Conservation (phyloP, 179 eudicot species). For the Monotropa hypopitys region DNA sequence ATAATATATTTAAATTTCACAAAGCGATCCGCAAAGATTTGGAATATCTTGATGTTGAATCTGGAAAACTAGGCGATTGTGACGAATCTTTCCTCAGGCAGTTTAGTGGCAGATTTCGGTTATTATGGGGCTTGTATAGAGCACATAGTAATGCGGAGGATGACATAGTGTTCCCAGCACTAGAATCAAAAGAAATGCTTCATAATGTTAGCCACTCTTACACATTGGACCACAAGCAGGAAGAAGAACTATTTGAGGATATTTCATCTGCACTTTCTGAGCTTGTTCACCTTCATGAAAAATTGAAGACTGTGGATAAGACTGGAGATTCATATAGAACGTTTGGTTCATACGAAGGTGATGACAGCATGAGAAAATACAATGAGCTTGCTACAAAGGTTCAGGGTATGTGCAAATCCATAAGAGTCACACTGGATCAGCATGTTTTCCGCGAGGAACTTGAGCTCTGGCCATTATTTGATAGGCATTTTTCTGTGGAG, state of each 20-base stretch:
- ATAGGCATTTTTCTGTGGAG: conserved; percentile 75
- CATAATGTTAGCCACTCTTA: conserved; percentile 92
- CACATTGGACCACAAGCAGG: conserved; percentile 89
- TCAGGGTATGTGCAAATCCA: conserved; percentile 95
- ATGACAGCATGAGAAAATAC: conserved; percentile 39
- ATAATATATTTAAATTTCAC: conserved; percentile 75
- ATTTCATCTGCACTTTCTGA: conserved; percentile 63
- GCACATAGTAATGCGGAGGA: conserved; percentile 95
- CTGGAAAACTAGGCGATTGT: conserved; percentile 60
- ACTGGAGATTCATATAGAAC: conserved; percentile 19
- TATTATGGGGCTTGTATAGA: conserved; percentile 76
- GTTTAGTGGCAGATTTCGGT: conserved; percentile 75
- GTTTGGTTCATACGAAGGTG: conserved; percentile 16
- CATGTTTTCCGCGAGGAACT: conserved; percentile 88
- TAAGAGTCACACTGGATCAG: conserved; percentile 83
- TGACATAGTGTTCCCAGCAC: conserved; percentile 84
- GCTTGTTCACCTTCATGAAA: conserved; percentile 47
- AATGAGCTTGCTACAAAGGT: conserved; percentile 74
- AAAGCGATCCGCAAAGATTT: conserved; percentile 85
- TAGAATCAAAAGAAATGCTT: conserved; percentile 80
- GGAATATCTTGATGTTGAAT: conserved; percentile 83
- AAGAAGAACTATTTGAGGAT: conserved; percentile 74
- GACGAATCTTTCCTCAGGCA: conserved; percentile 63
- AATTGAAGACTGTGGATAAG: conserved; percentile 17
- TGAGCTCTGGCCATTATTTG: conserved; percentile 96